Base-by-base conservation (phyloP, 2,329 filamentous ascomycete species). In the Colletotrichum horii region DNA sequence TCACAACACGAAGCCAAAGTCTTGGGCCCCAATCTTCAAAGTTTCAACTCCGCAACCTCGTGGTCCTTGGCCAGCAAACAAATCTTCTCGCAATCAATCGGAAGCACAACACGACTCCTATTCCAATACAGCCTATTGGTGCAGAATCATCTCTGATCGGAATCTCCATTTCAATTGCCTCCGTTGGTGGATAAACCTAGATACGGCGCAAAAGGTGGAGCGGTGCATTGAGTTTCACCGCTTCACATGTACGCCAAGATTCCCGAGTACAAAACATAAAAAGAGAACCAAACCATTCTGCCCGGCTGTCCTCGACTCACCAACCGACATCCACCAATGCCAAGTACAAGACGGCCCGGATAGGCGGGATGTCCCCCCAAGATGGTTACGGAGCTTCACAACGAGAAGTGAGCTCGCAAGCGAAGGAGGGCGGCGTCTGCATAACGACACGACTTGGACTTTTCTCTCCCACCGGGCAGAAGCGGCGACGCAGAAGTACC, bases 111-210 rank as follows among this genome's bases (percentile, higher is more conserved):
- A 16, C 26, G 56, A 55, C 14, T 22, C 24, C 4, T 19, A 26
- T 26, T 30, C 32, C 38, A n/a, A 24, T n/a, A 66, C 8, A 58
- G 30, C 48, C 52, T 15, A 68, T 69, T 68, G 64, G 34, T 74
- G 48, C 70, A 73, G 43, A 68, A 76, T 64, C 55, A 22, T 60
- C 16, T 65, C 28, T 64, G 11, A 19, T 48, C 64, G 34, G 48
- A 26, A 58, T 58, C 70, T 30, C 64, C 14, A 43, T 30, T 24
- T 38, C 58, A 12, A 38, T 28, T 26, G 22, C 16, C 65, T 76
- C 48, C 58, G 73, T 76, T 76, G 74, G 74, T 76, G 74, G 74
- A 76, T 56, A 76, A 76, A 73, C 26, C 67, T 30, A 62, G 69
- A 43, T 28, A 67, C 70, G 34, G 56, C 58, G 64, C 43, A 30